Evolutionary conservation across 2,329 filamentous ascomycete species (phyloP), one percentile per base, ranked within the genome.

Genomic region (Atkinsonella hypoxylon): DNA sequence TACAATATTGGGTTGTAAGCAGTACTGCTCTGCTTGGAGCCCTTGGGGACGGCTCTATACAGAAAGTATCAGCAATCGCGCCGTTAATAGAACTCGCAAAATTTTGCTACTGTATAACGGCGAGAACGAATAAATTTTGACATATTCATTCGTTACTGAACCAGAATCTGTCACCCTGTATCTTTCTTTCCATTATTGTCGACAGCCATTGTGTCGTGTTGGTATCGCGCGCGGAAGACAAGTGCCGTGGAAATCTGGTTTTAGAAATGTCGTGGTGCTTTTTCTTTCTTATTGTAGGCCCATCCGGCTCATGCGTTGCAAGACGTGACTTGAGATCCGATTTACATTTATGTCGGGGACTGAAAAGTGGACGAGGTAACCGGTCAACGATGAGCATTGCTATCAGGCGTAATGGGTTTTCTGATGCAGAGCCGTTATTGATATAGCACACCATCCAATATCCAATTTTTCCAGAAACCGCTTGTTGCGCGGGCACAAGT

Each of bases 1-100:
- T n/a, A n/a, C n/a, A n/a, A n/a, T n/a, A n/a, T n/a, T n/a, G n/a
- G n/a, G n/a, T n/a, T n/a, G n/a, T n/a, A n/a, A n/a, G n/a, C n/a
- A n/a, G n/a, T n/a, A n/a, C n/a, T n/a, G 76, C 93, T 93, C 82
- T 95, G 84, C 81, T 93, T 93, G 72, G 76, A 68, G 67, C 78
- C 78, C 74, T 81, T 82, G 62, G 75, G 67, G 64, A 71, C 73
- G 72, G 75, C 79, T 83, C 67, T 72, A 67, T 59, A 62, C 67
- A n/a, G 73, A 64, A 72, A 66, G 74, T 77, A 83, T 83, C 80
- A 84, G 81, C 81, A 84, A 81, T 82, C 80, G 81, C 81, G 73
- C 80, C 81, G 74, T 62, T 65, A n/a, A 70, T 62, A 79, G 79
- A 83, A 84, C 81, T 84, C 81, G 81, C 81, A 84, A 84, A 80